Evolutionary conservation across 352 stramenopile genomes (phyloP).

Genomic region (Phytophthora nicotianae): DNA sequence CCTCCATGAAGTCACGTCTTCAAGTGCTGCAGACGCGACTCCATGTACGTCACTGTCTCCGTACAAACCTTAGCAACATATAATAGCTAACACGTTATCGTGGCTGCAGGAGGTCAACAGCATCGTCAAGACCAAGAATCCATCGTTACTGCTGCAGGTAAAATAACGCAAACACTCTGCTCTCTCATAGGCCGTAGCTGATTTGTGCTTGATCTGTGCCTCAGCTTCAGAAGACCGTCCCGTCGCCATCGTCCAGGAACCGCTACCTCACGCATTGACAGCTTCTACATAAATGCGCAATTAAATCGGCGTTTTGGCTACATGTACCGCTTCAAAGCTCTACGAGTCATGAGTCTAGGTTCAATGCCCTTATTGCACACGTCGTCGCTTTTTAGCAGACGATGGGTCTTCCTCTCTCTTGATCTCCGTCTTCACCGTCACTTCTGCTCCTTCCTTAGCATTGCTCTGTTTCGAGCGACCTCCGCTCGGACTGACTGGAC

Average conservation of each 20-base stretch:
- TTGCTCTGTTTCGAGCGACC: conserved; percentile 22
- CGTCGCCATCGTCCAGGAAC: conserved; percentile 49
- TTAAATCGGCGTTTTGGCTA: conserved; percentile 17
- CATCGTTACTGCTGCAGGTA: conserved; percentile 92
- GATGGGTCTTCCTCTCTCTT: conserved; percentile 38
- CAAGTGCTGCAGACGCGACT: conserved; percentile 91
- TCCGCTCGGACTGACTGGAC: conserved; percentile 27
- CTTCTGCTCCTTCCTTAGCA: conserved; percentile 25
- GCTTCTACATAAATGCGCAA: conserved; percentile 16
- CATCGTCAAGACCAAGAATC: conserved; percentile 96
- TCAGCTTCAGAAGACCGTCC: conserved; percentile 71
- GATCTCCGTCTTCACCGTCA: conserved; percentile 36
- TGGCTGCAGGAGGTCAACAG: conserved; percentile 89
- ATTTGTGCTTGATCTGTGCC: conserved; percentile 6
- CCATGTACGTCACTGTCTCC: conserved; percentile 50
- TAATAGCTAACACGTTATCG: conserved; percentile 14
- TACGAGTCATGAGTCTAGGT: conserved; percentile 12
- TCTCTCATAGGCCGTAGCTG: conserved; percentile 11
- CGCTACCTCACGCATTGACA: conserved; percentile 72
- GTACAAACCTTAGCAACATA: neutral
- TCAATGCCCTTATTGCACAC: conserved; percentile 47
- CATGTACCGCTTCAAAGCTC: conserved; percentile 32
- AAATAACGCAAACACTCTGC: conserved; percentile 3
- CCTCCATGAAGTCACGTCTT: conserved; percentile 93
- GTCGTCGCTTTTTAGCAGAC: conserved; percentile 59